These are phyloP conservation scores for Colletotrichum sp. DNA, from an alignment of 2,329 filamentous ascomycete species.

Conservation along the genomic window DNA sequence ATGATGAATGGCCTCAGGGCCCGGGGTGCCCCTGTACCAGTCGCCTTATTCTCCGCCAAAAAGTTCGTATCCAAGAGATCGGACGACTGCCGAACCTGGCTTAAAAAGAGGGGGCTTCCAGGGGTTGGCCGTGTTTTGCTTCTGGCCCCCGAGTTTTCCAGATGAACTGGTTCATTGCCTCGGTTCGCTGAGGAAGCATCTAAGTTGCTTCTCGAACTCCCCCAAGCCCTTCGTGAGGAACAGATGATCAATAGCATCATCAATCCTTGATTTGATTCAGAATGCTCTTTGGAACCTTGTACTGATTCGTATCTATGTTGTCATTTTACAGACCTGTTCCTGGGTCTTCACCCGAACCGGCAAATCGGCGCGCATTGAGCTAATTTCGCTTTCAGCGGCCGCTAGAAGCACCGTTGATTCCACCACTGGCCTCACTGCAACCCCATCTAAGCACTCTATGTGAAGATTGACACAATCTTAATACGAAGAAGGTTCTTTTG, in stretches of 20 bases:
- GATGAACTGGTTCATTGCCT: background rate
- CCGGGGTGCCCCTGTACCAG: background rate
- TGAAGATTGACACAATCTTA: background rate
- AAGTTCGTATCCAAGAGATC: conserved; percentile 14
- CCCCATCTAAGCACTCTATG: background rate
- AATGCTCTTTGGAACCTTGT: no score
- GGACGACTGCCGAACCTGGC: background rate
- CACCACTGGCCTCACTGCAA: background rate
- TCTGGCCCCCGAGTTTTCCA: background rate
- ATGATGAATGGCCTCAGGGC: background rate
- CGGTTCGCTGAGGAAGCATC: background rate
- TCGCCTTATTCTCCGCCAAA: background rate
- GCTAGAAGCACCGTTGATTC: background rate
- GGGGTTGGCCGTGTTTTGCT: background rate
- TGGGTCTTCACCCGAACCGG: background rate
- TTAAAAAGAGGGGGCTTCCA: background rate
- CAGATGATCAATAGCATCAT: background rate
- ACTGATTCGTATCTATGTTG: background rate
- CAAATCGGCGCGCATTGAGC: background rate
- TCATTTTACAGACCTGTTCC: background rate
- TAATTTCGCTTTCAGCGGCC: background rate
- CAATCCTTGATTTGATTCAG: no score
- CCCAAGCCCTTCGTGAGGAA: background rate
- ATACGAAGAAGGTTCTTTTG: conserved; percentile 7
- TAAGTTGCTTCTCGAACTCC: background rate